These are phyloP conservation scores for Mallotus japonicus DNA, from an alignment of 441 rosid genomes.

Conservation along the genomic window DNA sequence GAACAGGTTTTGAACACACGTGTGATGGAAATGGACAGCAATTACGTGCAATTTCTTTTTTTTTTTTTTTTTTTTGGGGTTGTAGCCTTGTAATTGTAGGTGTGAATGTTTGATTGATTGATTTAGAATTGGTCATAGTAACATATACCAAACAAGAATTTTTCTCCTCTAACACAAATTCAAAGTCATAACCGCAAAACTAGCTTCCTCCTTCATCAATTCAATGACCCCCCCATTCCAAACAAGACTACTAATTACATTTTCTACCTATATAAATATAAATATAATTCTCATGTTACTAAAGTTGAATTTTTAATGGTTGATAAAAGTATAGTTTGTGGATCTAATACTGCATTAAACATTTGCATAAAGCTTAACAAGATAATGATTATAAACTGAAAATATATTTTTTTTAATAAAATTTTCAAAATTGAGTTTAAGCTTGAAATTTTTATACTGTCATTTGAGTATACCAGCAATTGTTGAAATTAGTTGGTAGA, in stretches of 20 bases:
- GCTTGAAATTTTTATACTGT: no score
- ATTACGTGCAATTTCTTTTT: constrained; percentile 15
- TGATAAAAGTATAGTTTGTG: neutral
- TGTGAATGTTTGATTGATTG: constrained; percentile 15
- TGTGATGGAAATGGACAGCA: constrained; percentile 23
- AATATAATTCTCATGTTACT: neutral
- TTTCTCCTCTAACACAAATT: constrained; percentile 13
- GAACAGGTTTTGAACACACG: constrained; percentile 35
- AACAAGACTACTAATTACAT: constrained; percentile 1
- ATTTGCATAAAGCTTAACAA: no score
- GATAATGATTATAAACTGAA: no score
- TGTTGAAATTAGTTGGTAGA: no score
- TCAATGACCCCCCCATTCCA: constrained; percentile 25
- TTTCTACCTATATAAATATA: neutral
- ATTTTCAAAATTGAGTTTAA: no score
- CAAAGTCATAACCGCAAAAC: constrained; percentile 21
- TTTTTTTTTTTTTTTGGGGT: neutral
- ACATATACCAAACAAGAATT: constrained; percentile 27
- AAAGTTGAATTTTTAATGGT: neutral
- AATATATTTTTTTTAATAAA: no score
- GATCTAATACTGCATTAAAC: neutral
- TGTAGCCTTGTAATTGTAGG: neutral
- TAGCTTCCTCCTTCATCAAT: neutral
- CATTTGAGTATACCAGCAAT: no score
- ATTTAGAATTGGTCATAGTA: constrained; percentile 16